A percentile compares a stretch with the other conserved stretches of the same genome.
Evolutionary conservation across 2,329 filamentous ascomycete species (phyloP).

Genomic region (Fonsecaea multimorphosa): DNA sequence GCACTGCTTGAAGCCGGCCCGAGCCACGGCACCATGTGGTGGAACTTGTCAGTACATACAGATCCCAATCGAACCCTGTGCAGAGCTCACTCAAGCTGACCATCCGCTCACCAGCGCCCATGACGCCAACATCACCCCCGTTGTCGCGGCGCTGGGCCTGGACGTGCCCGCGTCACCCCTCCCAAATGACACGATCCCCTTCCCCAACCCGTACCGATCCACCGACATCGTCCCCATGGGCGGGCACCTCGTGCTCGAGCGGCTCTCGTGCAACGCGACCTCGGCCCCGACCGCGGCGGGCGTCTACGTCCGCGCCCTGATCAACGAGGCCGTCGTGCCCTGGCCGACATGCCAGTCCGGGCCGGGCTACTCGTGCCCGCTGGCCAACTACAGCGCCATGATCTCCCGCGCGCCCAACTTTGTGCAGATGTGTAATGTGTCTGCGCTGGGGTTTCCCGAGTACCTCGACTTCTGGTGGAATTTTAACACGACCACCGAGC

Average conservation of each 20-base stretch:
- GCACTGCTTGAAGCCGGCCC: slow-evolving; percentile 16
- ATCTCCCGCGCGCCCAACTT: slow-evolving; percentile 11
- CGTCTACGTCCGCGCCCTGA: slow-evolving; percentile 11
- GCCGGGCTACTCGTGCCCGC: slow-evolving; percentile 18
- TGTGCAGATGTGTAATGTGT: slow-evolving; percentile 11
- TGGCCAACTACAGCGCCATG: slow-evolving; percentile 7
- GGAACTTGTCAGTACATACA: slow-evolving; percentile 15
- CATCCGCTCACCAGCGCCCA: background rate
- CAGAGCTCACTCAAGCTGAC: background rate
- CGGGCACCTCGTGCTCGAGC: slow-evolving; percentile 17
- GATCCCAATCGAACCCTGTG: background rate
- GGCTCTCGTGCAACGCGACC: slow-evolving; percentile 20
- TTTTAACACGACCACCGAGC: slow-evolving; percentile 12
- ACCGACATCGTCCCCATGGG: slow-evolving; percentile 24
- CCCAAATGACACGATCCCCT: slow-evolving; percentile 18
- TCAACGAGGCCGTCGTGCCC: slow-evolving; percentile 23
- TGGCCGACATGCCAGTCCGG: slow-evolving; percentile 17
- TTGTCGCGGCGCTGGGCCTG: slow-evolving; percentile 18
- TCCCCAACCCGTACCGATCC: slow-evolving; percentile 15
- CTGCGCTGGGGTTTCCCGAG: slow-evolving; percentile 15
- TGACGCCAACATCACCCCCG: slow-evolving; percentile 20
- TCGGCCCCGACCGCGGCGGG: background rate
- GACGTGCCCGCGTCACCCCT: slow-evolving; percentile 6
- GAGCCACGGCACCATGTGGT: slow-evolving; percentile 14
- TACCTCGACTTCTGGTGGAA: slow-evolving; percentile 21